Evolutionary conservation across 1,139 yeast genomes (phyloP).

Genomic region (Scheffersomyces insectosa): DNA sequence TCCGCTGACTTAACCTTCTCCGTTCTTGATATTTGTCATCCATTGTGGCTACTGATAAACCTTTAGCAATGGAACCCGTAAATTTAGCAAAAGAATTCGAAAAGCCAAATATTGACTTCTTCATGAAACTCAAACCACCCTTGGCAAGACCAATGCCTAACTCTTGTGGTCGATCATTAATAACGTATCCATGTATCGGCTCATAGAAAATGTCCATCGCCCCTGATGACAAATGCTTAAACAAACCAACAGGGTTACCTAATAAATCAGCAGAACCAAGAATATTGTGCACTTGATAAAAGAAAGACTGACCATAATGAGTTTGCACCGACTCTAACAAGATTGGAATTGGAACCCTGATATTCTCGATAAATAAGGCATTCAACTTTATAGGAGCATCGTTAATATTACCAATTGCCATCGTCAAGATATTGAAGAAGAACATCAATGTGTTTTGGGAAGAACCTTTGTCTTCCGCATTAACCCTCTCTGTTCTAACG

Average conservation of each 20-base stretch:
- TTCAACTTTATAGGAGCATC: slow-evolving; percentile 94
- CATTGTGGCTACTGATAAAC: slow-evolving; percentile 86
- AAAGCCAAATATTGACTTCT: slow-evolving; percentile 92
- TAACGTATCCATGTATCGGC: slow-evolving; percentile 92
- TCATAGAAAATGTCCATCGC: slow-evolving; percentile 95
- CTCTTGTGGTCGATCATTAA: slow-evolving; percentile 95
- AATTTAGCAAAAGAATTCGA: slow-evolving; percentile 91
- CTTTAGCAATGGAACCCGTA: slow-evolving; percentile 94
- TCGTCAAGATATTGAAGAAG: slow-evolving; percentile 81
- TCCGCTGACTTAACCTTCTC: slow-evolving; percentile 68
- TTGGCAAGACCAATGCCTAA: slow-evolving; percentile 93
- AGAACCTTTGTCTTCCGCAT: slow-evolving; percentile 54
- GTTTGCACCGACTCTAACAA: slow-evolving; percentile 71
- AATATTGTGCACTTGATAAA: slow-evolving; percentile 89
- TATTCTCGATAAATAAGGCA: slow-evolving; percentile 84
- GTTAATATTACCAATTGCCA: slow-evolving; percentile 96
- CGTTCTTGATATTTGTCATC: slow-evolving; percentile 84
- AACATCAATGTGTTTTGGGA: slow-evolving; percentile 70
- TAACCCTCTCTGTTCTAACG: slow-evolving; percentile 82
- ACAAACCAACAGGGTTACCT: slow-evolving; percentile 96
- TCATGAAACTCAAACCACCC: slow-evolving; percentile 91
- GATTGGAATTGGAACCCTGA: slow-evolving; percentile 80
- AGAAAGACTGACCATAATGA: slow-evolving; percentile 90
- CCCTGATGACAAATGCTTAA: slow-evolving; percentile 90
- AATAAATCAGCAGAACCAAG: slow-evolving; percentile 95